Evolutionary conservation across 169 alveolate species (phyloP), one percentile per base, ranked within the genome.

Genomic region (Plasmodium gonderi): DNA sequence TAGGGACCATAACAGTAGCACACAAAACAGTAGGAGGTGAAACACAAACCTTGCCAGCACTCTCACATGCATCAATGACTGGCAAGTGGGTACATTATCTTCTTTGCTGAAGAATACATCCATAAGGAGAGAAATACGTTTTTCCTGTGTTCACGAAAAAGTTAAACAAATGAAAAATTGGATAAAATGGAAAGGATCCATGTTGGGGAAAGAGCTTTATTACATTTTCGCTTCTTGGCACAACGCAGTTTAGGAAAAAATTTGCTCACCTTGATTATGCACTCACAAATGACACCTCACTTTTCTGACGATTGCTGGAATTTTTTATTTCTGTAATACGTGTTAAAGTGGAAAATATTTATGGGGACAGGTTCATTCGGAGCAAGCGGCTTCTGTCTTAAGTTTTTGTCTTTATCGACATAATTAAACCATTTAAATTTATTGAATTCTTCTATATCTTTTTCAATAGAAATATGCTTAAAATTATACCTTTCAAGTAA

Each of bases 271-370:
- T 77, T 11, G 8, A 77, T 26, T 8, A 26, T 11, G 33, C 72
- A 72, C 68, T 40, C 3, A 14, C 6, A 7, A 2, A 3, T 2
- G 14, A 12, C 47, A 3, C 14, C 11, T 11, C 26, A 54, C 42
- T 40, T 36, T 26, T 79, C 67, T 11, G 5, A 40, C 26, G 90
- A 79, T 14, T 85, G 64, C 49, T 75, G 38, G 45, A 74, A 54
- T 26, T 90, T 90, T 54, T 90, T 91, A 80, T 82, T 92, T 31
- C 97, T 72, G 40, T 92, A 93, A 31, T 96, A 80, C 23, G 96
- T 95, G 89, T 95, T 95, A 80, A 95, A 95, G 23, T 72, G 80
- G 95, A 95, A 95, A 29, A 95, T 93, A 51, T 95, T 95, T 17
- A 94, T 92, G 14, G 96, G 96, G 26, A 94, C 90, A 49, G 87